A percentile compares a stretch with the other conserved stretches of the same genome.
phyloP scores from a whole-genome alignment of 2,329 filamentous ascomycete genomes.

The Rutstroemia sp. region DNA sequence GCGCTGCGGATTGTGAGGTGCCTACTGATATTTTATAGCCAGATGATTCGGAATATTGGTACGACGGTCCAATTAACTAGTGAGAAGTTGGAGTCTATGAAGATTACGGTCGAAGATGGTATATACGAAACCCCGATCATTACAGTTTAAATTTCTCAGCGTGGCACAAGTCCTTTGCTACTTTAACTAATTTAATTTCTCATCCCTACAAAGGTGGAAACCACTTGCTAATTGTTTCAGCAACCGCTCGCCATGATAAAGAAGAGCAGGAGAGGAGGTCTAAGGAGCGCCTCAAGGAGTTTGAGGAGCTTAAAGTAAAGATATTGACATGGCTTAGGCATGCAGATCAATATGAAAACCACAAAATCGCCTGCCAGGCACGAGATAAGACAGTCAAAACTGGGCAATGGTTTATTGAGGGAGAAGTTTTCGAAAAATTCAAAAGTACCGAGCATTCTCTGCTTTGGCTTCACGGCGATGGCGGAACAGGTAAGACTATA shows the following conservation, averaged over 20 bases:
- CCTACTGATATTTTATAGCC: neutral
- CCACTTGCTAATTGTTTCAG: neutral
- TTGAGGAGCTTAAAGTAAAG: neutral
- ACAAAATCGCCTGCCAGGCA: neutral
- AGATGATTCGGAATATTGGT: neutral
- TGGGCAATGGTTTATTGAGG: neutral
- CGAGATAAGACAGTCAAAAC: neutral
- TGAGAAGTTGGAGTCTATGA: neutral
- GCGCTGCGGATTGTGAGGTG: too few species aligned
- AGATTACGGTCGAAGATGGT: neutral
- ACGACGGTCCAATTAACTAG: neutral
- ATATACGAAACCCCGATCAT: neutral
- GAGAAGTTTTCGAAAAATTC: neutral
- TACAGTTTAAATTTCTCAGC: neutral
- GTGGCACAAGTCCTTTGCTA: neutral
- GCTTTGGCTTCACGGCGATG: neutral
- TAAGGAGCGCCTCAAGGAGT: neutral
- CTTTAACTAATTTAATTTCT: neutral
- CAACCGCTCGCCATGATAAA: neutral
- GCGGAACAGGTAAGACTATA: neutral
- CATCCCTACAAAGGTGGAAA: neutral
- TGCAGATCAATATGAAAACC: neutral
- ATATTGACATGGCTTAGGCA: neutral
- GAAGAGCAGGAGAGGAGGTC: neutral
- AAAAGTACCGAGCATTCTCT: neutral